These are phyloP conservation scores for Candida maltosa DNA, from an alignment of 805 yeast genomes.

Conservation along the genomic window DNA sequence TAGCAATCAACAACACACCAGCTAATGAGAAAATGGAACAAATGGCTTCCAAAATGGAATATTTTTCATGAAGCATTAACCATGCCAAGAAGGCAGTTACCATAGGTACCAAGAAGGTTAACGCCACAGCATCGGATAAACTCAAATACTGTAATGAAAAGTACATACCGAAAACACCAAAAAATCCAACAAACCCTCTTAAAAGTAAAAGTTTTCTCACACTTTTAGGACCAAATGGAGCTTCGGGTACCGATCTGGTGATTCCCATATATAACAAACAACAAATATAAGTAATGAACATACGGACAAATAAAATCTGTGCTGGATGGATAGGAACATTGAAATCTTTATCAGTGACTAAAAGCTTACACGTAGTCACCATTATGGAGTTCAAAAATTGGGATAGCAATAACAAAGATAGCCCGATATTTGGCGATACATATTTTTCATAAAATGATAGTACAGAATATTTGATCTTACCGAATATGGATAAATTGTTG, in stretches of 20 bases:
- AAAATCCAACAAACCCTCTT: conserved; percentile 70
- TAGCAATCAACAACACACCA: conserved; percentile 80
- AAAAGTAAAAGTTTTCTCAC: conserved; percentile 50
- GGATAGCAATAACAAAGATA: conserved; percentile 53
- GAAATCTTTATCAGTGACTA: conserved; percentile 62
- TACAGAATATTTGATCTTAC: background rate
- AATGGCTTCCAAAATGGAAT: conserved; percentile 61
- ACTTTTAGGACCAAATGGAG: conserved; percentile 67
- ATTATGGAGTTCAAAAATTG: conserved; percentile 76
- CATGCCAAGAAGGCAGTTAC: conserved; percentile 75
- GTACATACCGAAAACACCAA: conserved; percentile 80
- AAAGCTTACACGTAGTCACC: conserved; percentile 72
- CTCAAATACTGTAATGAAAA: conserved; percentile 70
- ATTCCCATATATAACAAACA: conserved; percentile 55
- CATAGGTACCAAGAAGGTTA: conserved; percentile 75
- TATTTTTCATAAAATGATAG: conserved; percentile 3
- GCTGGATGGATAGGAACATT: conserved; percentile 66
- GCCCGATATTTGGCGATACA: conserved; percentile 46
- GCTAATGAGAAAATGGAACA: conserved; percentile 66
- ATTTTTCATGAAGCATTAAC: conserved; percentile 60
- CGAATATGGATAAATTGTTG: background rate
- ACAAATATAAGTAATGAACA: conserved; percentile 64
- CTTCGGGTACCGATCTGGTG: conserved; percentile 49
- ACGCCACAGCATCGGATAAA: conserved; percentile 77
- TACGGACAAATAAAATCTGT: conserved; percentile 74